Evolutionary conservation across 768 basidiomycete genomes (phyloP).

Genomic region (Suillus occidentalis): DNA sequence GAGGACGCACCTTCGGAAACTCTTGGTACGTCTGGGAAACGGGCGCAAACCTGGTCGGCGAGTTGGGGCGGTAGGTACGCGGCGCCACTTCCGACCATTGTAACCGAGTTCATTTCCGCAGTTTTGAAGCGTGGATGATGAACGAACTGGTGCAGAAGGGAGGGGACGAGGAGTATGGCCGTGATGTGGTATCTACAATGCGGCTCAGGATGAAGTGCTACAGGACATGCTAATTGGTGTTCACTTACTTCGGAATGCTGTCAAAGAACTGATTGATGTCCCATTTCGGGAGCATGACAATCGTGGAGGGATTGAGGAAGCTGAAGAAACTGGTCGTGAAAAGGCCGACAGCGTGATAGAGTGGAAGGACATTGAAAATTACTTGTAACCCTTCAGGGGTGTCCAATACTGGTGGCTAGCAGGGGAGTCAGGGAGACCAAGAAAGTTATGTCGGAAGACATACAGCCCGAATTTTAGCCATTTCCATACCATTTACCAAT

Average conservation of each 20-base stretch:
- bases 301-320: constrained; percentile 41
- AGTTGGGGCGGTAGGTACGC: constrained; percentile 60
- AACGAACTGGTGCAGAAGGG: constrained; percentile 56
- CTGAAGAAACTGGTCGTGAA: constrained; percentile 47
- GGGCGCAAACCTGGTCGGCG: constrained; percentile 34
- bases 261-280: constrained; percentile 46
- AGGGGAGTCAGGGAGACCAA: constrained; percentile 44
- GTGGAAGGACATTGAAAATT: constrained; percentile 52
- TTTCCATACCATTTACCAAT: constrained; percentile 27
- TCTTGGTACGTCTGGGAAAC: constrained; percentile 25
- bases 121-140: constrained; percentile 43
- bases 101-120: constrained; percentile 49
- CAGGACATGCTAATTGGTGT: neutral
- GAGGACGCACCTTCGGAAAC: constrained; percentile 43
- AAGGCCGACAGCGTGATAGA: constrained; percentile 63
- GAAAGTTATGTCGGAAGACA: constrained; percentile 45
- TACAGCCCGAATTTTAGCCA: constrained; percentile 37
- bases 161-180: constrained; percentile 48
- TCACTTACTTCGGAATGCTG: constrained; percentile 51
- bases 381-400: constrained; percentile 45
- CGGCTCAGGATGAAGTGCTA: neutral
- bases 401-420: constrained; percentile 34
- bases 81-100: constrained; percentile 44
- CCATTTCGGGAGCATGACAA: constrained; percentile 56
- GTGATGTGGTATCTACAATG: constrained; percentile 50